Evolutionary conservation across 805 yeast genomes (phyloP).

Genomic region (Barnettozyma botsteinii): DNA sequence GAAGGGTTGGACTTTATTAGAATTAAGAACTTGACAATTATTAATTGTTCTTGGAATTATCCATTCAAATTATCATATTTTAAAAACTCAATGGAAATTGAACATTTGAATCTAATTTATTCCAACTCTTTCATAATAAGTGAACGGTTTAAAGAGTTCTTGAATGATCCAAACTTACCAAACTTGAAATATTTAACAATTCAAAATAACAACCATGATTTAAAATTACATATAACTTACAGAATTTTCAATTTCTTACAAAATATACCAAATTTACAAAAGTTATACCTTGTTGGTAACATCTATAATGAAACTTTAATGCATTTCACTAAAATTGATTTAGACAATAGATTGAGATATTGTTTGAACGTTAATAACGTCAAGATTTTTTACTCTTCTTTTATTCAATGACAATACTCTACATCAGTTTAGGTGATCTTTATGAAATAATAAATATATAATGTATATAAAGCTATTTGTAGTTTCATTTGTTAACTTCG

Average conservation of each 20-base stretch:
- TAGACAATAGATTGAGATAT: slow-evolving; percentile 24
- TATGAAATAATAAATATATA: too few relatives aligned
- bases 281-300: slow-evolving; percentile 27
- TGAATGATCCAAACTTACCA: slow-evolving; percentile 25
- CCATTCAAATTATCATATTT: slow-evolving; percentile 40
- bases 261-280: slow-evolving; percentile 28
- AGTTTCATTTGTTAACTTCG: neutral
- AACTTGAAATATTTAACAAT: slow-evolving; percentile 24
- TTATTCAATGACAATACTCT: slow-evolving; percentile 23
- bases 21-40: slow-evolving; percentile 28
- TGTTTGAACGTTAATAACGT: slow-evolving; percentile 27
- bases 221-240: slow-evolving; percentile 29
- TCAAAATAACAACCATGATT: slow-evolving; percentile 22
- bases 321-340: slow-evolving; percentile 24
- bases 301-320: slow-evolving; percentile 30
- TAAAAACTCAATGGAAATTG: slow-evolving; percentile 21
- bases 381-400: slow-evolving; percentile 30
- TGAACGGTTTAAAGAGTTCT: slow-evolving; percentile 30
- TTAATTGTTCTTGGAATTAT: slow-evolving; percentile 51
- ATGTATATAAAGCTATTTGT: too few relatives aligned
- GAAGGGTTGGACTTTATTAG: slow-evolving; percentile 16
- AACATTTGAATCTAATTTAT: slow-evolving; percentile 24
- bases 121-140: slow-evolving; percentile 30
- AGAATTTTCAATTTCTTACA: slow-evolving; percentile 27
- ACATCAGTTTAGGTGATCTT: too few relatives aligned